Base-by-base conservation (phyloP, 768 basidiomycete species). In the Agrocybe praecox region DNA sequence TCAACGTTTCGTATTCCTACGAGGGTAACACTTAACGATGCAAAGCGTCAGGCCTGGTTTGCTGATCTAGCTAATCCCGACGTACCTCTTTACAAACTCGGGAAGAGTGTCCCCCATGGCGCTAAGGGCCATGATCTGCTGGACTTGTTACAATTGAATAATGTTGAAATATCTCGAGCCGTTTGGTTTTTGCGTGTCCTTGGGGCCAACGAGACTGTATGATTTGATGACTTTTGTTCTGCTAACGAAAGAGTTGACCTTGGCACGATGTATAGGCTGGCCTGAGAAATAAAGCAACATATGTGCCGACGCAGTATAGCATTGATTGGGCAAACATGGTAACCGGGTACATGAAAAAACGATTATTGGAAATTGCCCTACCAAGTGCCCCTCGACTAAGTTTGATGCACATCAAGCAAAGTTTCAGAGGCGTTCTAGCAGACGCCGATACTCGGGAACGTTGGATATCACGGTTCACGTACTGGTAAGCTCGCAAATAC, bases 161-260 rank as follows among this genome's bases (percentile, higher is more conserved):
- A 87, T 55, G 89, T 94, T 23, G 88, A 88, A 6, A 88, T 92
- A 32, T 80, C 88, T 1, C 81, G 93, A 45, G 93, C 93, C 3
- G 85, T 94, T 7, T 95, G 93, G 93, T 90, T 94, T 67, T 76
- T 94, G 23, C 83, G 92, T 18, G 91, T 93, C 3, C 85, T 93
- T 63, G 93, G 93, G 22, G 91, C 88, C 18, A 93, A 94, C 62
- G 93, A 95, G 72, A 91, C 89, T 48, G 91, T 92, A 66, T 46
- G 75, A 56, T 19, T 34, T 32, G 12, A 29, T 33, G 32, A 18
- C 21, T 46, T 21, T 1, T 58, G 29, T 48, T 49, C 45, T 21
- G n/a, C 21, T 42, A 19, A 44, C 18, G 26, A 19, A 19, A 19
- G 23, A 33, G 11, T 33, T 29, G 26, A 29, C 9, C 26, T 29